A percentile compares a stretch with the other conserved stretches of the same genome.
phyloP scores from a whole-genome alignment of 1,284 basidiomycete species.

The Sphagnurus paluster region DNA sequence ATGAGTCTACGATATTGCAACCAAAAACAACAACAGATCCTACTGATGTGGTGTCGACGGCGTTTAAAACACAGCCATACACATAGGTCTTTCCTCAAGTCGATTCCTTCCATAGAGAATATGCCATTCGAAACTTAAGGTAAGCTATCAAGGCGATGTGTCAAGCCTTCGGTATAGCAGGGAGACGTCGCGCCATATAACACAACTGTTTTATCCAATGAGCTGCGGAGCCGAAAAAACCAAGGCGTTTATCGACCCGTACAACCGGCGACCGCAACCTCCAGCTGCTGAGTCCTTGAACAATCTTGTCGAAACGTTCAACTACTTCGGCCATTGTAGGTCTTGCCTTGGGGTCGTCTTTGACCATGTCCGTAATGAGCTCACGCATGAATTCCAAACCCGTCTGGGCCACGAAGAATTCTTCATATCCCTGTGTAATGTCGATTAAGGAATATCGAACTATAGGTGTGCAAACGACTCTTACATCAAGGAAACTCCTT shows the following conservation, averaged over 20 bases:
- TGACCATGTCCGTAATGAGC: conserved; percentile 26
- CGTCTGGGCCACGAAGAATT: background rate
- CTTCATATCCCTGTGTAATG: background rate
- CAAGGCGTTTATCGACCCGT: conserved; percentile 1
- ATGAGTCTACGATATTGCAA: too few species aligned
- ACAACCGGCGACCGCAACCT: conserved; percentile 21
- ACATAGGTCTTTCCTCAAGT: too few species aligned
- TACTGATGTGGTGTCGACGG: too few species aligned
- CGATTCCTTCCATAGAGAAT: too few species aligned
- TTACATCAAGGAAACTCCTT: conserved; percentile 26
- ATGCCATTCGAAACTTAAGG: too few species aligned
- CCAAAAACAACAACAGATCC: too few species aligned
- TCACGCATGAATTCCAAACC: conserved; percentile 24
- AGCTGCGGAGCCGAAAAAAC: conserved; percentile 9
- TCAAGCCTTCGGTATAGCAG: conserved; percentile 10
- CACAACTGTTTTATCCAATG: conserved; percentile 16
- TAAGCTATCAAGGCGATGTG: too few species aligned
- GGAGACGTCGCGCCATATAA: conserved; percentile 5
- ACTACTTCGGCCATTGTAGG: conserved; percentile 29
- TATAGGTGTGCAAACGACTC: background rate
- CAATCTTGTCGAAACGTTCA: conserved; percentile 21
- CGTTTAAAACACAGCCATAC: too few species aligned
- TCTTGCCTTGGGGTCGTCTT: conserved; percentile 27
- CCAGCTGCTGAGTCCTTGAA: conserved; percentile 10
- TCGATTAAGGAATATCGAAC: background rate